Evolutionary conservation across 2,329 filamentous ascomycete species (phyloP).

Genomic region (Monosporascus sp.): DNA sequence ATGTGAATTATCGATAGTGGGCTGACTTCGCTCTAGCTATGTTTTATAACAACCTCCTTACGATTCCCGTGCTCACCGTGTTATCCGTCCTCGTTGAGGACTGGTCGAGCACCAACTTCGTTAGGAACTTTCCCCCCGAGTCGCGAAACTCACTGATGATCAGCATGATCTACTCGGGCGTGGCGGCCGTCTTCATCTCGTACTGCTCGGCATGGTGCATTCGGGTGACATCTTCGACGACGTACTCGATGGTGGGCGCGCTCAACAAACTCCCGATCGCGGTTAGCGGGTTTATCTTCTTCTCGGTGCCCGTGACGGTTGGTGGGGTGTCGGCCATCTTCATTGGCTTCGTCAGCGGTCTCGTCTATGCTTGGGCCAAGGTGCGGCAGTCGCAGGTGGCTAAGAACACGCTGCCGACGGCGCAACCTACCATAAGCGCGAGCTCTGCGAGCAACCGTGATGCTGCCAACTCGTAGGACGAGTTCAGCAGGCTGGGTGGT

Average conservation of each 20-base stretch:
- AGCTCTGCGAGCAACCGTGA: constrained; percentile 90
- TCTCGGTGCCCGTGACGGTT: constrained; percentile 87
- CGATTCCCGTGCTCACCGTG: constrained; percentile 83
- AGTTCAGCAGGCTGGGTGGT: background rate
- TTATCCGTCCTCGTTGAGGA: constrained; percentile 82
- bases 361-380: constrained; percentile 86
- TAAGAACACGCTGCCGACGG: constrained; percentile 64
- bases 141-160: constrained; percentile 73
- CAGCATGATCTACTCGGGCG: constrained; percentile 90
- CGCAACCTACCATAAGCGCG: constrained; percentile 71
- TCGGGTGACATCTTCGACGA: constrained; percentile 92
- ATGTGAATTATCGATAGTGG: background rate
- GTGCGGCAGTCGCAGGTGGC: constrained; percentile 67
- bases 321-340: constrained; percentile 88
- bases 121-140: constrained; percentile 81
- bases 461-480: constrained; percentile 61
- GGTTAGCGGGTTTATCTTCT: constrained; percentile 88
- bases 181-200: constrained; percentile 96
- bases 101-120: constrained; percentile 82
- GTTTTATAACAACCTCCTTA: constrained; percentile 99
- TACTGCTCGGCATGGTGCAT: constrained; percentile 99
- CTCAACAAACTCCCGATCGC: constrained; percentile 98
- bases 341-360: constrained; percentile 84
- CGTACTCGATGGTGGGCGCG: constrained; percentile 97
- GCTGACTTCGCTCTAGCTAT: constrained; percentile 63